These are phyloP conservation scores for Saccharomyces cerevisiae DNA, from an alignment of 805 yeast genomes.

Conservation along the genomic window DNA sequence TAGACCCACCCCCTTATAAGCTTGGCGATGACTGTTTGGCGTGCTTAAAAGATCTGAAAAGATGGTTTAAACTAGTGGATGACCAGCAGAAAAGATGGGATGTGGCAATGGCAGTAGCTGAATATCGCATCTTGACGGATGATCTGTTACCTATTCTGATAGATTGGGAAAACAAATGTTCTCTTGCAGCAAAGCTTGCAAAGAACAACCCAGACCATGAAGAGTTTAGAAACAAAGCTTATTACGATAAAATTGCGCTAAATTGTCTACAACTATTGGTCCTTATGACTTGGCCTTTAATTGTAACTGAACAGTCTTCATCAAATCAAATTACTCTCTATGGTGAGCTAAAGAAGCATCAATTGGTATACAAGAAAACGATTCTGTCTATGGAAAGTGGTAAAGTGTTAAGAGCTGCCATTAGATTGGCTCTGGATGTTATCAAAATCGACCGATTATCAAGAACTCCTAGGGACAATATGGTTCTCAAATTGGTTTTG, in stretches of 20 bases:
- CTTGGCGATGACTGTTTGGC: slow-evolving; percentile 74
- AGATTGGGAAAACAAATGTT: slow-evolving; percentile 51
- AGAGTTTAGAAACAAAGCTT: slow-evolving; percentile 21
- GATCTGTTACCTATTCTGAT: slow-evolving; percentile 70
- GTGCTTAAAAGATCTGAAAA: slow-evolving; percentile 77
- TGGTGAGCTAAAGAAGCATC: slow-evolving; percentile 56
- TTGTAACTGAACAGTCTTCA: slow-evolving; percentile 51
- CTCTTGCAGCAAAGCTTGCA: slow-evolving; percentile 15
- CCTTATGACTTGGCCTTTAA: slow-evolving; percentile 78
- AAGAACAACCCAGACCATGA: slow-evolving; percentile 13
- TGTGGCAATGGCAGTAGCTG: slow-evolving; percentile 83
- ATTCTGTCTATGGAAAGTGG: slow-evolving; percentile 54
- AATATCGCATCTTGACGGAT: slow-evolving; percentile 59
- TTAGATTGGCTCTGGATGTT: slow-evolving; percentile 59
- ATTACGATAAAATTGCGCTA: slow-evolving; percentile 53
- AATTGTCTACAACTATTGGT: slow-evolving; percentile 74
- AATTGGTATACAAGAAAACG: slow-evolving; percentile 60
- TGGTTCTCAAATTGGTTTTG: slow-evolving; percentile 61
- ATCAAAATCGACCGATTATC: slow-evolving; percentile 43
- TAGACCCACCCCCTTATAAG: slow-evolving; percentile 49
- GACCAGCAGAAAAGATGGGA: slow-evolving; percentile 61
- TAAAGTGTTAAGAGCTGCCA: slow-evolving; percentile 55
- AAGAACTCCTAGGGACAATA: slow-evolving; percentile 63
- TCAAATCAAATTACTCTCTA: slow-evolving; percentile 49
- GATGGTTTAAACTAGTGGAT: slow-evolving; percentile 83